Evolutionary conservation across 768 basidiomycete species (phyloP), one percentile per base, ranked within the genome.

Genomic region (Dioszegia crocea): DNA sequence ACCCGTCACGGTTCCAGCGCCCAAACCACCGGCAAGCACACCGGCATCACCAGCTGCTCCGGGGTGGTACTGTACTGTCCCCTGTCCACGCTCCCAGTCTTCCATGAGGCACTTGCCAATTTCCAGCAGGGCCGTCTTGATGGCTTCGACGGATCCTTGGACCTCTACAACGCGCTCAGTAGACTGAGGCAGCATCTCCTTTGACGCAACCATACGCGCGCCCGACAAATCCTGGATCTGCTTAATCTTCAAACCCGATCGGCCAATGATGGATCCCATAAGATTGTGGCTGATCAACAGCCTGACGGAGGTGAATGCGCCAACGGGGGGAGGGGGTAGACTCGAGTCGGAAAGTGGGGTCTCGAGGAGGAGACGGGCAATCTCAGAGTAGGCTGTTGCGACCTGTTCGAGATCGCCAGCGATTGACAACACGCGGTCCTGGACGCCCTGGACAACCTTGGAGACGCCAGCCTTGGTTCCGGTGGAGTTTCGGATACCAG

Each of bases 121-220:
- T 78, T 99, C 93, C 76, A 88, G 86, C 47, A 99, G 87, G 40
- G 96, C 96, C 70, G 86, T 86, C 52, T 89, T 87, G 73, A 99
- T 97, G 46, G 89, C 82, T 59, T 96, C 93, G 38, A 91, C 86
- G 31, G 91, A 81, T 40, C 96, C 96, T 73, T 97, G 91, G 46
- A 99, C 90, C 78, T 98, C 96, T 56, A 99, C 96, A 69, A 98
- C 88, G 64, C 96, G 90, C 79, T 99, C 96, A 46, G 96, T 99
- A 30, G 94, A 98, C 79, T 98, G 96, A 30, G 96, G 93, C 44
- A 99, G 84, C 88, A 98, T 97, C 74, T 98, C 96, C 79, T 98
- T 98, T 61, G 90, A 89, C 43, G 96, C 96, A 56, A 97, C 88
- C 93, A 99, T 99, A 56, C 96, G 88, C 19, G 91, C 92, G 50